Evolutionary conservation across 768 basidiomycete species (phyloP).

Genomic region (Trametopsis cervina): DNA sequence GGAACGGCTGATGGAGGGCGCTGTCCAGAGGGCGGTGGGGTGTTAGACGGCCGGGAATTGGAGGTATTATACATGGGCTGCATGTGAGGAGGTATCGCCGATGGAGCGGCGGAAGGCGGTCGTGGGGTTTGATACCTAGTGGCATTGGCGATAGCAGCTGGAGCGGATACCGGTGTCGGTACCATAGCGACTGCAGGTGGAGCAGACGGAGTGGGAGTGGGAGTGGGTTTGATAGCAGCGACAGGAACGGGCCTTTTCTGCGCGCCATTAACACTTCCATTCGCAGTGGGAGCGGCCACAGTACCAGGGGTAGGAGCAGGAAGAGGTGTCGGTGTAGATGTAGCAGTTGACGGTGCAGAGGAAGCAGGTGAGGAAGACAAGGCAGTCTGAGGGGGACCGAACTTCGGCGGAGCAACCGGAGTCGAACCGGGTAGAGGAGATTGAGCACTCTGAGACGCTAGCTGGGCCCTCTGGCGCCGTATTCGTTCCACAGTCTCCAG

Average conservation of each 20-base stretch:
- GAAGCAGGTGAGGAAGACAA: neutral
- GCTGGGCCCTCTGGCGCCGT: constrained; percentile 8
- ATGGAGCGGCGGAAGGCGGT: constrained; percentile 15
- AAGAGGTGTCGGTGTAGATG: neutral
- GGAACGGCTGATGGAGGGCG: constrained; percentile 8
- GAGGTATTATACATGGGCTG: constrained; percentile 8
- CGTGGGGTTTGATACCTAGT: constrained; percentile 9
- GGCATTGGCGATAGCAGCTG: neutral
- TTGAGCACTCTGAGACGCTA: neutral
- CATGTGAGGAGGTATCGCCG: constrained; percentile 20
- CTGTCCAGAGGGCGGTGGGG: constrained; percentile 12
- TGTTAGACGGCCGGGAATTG: constrained; percentile 10
- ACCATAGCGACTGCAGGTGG: constrained; percentile 3
- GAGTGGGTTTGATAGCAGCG: neutral
- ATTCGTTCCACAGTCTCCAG: constrained; percentile 37
- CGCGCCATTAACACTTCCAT: neutral
- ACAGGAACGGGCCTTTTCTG: neutral
- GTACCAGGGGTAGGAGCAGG: constrained; percentile 5
- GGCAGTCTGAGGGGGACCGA: neutral
- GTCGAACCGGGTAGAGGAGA: neutral
- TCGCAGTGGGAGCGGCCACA: neutral
- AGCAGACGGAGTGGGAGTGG: constrained; percentile 1
- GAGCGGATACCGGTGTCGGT: neutral
- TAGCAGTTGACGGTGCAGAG: too few relatives aligned
- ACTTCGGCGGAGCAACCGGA: neutral